These are phyloP conservation scores for Botrytis fabae DNA, from an alignment of 2,329 filamentous ascomycete genomes.

Conservation along the genomic window DNA sequence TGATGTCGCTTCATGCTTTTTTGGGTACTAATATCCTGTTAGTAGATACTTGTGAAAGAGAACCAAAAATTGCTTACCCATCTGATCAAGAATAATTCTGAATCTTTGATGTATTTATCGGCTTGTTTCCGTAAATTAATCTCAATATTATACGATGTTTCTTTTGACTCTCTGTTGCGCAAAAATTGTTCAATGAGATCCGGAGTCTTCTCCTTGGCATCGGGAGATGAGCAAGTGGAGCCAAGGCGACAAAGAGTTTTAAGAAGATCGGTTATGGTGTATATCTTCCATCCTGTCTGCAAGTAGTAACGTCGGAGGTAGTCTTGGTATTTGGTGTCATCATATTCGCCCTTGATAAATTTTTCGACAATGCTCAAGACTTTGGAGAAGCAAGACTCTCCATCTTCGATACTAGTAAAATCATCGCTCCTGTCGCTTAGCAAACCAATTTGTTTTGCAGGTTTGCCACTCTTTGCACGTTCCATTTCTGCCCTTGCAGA, in stretches of 20 bases:
- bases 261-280: constrained; percentile 88
- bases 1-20: constrained; percentile 66
- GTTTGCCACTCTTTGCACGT: constrained; percentile 72
- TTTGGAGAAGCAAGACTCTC: constrained; percentile 76
- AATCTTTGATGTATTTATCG: constrained; percentile 89
- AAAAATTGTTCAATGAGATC: constrained; percentile 89
- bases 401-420: constrained; percentile 57
- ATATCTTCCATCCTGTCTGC: constrained; percentile 86
- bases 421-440: constrained; percentile 83
- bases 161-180: constrained; percentile 74
- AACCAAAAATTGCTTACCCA: constrained; percentile 67
- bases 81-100: constrained; percentile 84
- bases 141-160: constrained; percentile 87
- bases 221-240: constrained; percentile 77
- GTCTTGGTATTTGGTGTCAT: constrained; percentile 83
- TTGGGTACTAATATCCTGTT: constrained; percentile 57
- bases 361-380: constrained; percentile 85
- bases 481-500: constrained; percentile 72
- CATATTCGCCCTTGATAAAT: constrained; percentile 77
- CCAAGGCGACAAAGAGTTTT: constrained; percentile 78
- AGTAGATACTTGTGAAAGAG: constrained; percentile 21
- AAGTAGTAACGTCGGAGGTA: constrained; percentile 90
- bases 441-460: constrained; percentile 81
- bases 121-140: constrained; percentile 89
- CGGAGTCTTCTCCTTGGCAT: constrained; percentile 89